Conservation (phyloP, 129 eudicot species). For the Tanacetum coccineum region DNA sequence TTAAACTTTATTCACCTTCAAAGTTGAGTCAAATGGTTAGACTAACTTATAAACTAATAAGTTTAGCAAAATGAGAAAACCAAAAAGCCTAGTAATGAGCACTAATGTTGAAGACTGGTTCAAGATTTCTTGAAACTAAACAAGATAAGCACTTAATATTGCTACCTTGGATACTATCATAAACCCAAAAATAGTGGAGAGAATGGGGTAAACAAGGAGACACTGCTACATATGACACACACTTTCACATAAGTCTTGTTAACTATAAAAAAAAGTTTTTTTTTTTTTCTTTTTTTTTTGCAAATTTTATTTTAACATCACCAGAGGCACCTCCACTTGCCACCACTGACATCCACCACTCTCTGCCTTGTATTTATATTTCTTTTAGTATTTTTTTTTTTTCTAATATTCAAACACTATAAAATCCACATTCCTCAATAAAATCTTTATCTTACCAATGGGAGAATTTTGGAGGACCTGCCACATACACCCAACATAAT, state of each 20-base stretch:
- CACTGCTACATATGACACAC: conserved; percentile 46
- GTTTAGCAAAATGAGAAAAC: not conserved
- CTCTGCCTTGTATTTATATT: conserved; percentile 31
- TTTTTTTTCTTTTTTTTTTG: not conserved
- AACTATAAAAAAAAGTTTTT: not conserved
- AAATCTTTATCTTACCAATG: conserved; percentile 36
- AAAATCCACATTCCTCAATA: conserved; percentile 44
- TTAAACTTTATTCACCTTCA: conserved; percentile 24
- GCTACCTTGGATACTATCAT: conserved; percentile 58
- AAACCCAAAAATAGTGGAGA: conserved; percentile 46
- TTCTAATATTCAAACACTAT: conserved; percentile 34
- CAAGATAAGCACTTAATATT: conserved; percentile 18
- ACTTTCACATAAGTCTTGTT: conserved; percentile 29
- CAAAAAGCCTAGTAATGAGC: conserved; percentile 10
- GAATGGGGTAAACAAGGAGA: conserved; percentile 43
- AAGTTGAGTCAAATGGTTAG: conserved; percentile 20
- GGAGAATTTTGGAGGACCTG: conserved; percentile 42
- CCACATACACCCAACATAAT: conserved; percentile 47
- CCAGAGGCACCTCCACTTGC: conserved; percentile 52
- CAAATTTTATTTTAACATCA: conserved; percentile 22
- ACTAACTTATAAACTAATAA: not conserved
- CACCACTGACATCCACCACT: conserved; percentile 58
- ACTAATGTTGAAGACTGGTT: not conserved
- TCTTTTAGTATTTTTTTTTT: not conserved
- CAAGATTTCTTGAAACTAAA: conserved; percentile 30